Percentiles rank a stretch among this genome's conserved stretches.
These are phyloP conservation scores for Akebia trifoliata DNA, from an alignment of 164 flowering plant species.

Conservation along the genomic window DNA sequence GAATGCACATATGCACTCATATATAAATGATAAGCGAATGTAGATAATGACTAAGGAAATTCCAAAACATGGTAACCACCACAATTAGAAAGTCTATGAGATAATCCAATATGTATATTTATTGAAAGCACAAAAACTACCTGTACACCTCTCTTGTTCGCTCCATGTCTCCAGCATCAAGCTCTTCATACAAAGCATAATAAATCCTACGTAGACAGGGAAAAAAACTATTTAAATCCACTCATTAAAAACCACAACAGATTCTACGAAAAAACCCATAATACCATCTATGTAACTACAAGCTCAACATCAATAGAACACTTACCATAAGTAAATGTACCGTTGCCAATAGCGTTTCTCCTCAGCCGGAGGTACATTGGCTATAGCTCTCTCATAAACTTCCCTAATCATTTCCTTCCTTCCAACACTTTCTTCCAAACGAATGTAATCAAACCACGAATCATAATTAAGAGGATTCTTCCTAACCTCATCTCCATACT, in stretches of 20 bases:
- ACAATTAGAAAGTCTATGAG: not conserved
- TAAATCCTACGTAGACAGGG: slow-evolving; percentile 53
- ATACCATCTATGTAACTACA: too few species aligned
- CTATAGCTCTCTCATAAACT: slow-evolving; percentile 85
- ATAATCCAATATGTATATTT: not conserved
- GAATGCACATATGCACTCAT: too few species aligned
- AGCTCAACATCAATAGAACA: not conserved
- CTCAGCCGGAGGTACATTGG: slow-evolving; percentile 88
- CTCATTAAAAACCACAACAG: not conserved
- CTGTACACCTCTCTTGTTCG: slow-evolving; percentile 76
- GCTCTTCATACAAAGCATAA: slow-evolving; percentile 88
- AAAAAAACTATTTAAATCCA: not conserved
- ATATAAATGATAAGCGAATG: too few species aligned
- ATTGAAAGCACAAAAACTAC: slow-evolving; percentile 24
- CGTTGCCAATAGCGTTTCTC: slow-evolving; percentile 98
- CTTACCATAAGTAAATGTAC: slow-evolving; percentile 85
- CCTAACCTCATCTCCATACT: slow-evolving; percentile 87
- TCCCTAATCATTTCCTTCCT: slow-evolving; percentile 66
- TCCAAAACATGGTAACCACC: not conserved
- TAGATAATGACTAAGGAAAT: too few species aligned
- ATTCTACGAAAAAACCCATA: too few species aligned
- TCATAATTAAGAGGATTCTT: slow-evolving; percentile 86
- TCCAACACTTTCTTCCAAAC: slow-evolving; percentile 79
- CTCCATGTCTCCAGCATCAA: slow-evolving; percentile 74
- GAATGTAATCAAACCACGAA: slow-evolving; percentile 82